Evolutionary conservation across 352 stramenopile genomes (phyloP).

Genomic region (Phytopythium helicoides): DNA sequence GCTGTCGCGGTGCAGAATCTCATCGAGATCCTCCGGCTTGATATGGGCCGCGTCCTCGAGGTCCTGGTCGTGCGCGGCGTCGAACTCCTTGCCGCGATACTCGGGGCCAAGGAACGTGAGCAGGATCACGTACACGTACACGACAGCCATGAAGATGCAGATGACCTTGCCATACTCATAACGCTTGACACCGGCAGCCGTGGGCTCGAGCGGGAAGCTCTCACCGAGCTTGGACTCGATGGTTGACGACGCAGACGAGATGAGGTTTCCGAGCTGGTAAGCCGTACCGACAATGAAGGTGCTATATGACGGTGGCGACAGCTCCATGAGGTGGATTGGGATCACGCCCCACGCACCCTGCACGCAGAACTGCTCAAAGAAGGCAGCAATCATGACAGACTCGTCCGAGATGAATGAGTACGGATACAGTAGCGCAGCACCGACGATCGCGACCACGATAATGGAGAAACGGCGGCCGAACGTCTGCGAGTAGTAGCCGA

Average conservation of each 20-base stretch:
- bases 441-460: conserved; percentile 25
- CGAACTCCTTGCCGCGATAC: conserved; percentile 47
- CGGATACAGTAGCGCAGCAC: conserved; percentile 39
- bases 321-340: conserved; percentile 26
- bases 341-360: conserved; percentile 27
- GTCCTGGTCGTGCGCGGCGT: conserved; percentile 34
- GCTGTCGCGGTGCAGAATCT: conserved; percentile 22
- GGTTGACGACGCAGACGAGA: conserved; percentile 48
- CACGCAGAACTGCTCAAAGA: conserved; percentile 36
- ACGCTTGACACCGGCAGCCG: too few species aligned
- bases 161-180: too few species aligned
- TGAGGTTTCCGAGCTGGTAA: conserved; percentile 57
- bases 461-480: conserved; percentile 48
- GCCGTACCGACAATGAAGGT: conserved; percentile 13
- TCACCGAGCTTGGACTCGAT: conserved; percentile 49
- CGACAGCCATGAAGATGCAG: conserved; percentile 37
- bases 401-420: conserved; percentile 35
- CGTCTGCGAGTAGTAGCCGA: conserved; percentile 55
- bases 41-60: conserved; percentile 28
- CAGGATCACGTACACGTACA: conserved; percentile 47
- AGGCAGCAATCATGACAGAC: conserved; percentile 33
- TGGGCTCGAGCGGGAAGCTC: conserved; percentile 35
- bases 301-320: conserved; percentile 20
- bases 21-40: conserved; percentile 28
- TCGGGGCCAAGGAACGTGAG: conserved; percentile 49